A percentile compares a stretch with the other conserved stretches of the same genome.
These are phyloP conservation scores for Podosphaera xanthii DNA, from an alignment of 2,329 filamentous ascomycete species.

Conservation along the genomic window DNA sequence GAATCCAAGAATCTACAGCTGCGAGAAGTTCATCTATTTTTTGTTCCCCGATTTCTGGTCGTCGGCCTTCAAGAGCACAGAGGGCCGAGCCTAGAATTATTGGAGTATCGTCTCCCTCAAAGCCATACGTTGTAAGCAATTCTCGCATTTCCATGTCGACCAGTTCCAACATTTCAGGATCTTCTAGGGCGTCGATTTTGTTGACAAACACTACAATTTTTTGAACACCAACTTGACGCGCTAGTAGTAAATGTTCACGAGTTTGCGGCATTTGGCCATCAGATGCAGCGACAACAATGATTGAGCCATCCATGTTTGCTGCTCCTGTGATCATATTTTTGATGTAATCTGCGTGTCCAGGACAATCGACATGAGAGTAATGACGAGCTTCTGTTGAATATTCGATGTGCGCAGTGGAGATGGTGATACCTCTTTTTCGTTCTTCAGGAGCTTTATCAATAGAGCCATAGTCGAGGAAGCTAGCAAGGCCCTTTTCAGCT, in stretches of 20 bases:
- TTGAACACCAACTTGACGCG: conserved; percentile 94
- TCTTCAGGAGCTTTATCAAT: conserved; percentile 99
- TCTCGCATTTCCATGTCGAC: conserved; percentile 99
- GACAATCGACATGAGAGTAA: conserved; percentile 99
- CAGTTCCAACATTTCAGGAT: conserved; percentile 98
- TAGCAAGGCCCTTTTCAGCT: conserved; percentile 79
- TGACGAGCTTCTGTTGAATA: conserved; percentile 85
- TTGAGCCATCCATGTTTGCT: conserved; percentile 96
- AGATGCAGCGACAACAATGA: conserved; percentile 94
- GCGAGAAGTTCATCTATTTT: conserved; percentile 84
- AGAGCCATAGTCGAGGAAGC: conserved; percentile 87
- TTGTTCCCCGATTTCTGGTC: conserved; percentile 61
- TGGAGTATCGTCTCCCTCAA: conserved; percentile 93
- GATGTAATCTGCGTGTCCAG: conserved; percentile 99
- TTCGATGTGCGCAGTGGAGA: conserved; percentile 95
- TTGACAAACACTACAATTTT: conserved; percentile 98
- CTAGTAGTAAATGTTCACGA: conserved; percentile 89
- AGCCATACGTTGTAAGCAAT: conserved; percentile 75
- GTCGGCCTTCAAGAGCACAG: conserved; percentile 71
- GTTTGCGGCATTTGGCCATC: conserved; percentile 99
- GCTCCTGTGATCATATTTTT: conserved; percentile 99
- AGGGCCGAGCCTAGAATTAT: conserved; percentile 94
- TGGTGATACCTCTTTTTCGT: conserved; percentile 99
- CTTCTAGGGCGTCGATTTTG: conserved; percentile 94
- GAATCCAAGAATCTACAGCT: conserved; percentile 89